Evolutionary conservation across 1,284 basidiomycete species (phyloP).

Genomic region (Tranzscheliella williamsii): DNA sequence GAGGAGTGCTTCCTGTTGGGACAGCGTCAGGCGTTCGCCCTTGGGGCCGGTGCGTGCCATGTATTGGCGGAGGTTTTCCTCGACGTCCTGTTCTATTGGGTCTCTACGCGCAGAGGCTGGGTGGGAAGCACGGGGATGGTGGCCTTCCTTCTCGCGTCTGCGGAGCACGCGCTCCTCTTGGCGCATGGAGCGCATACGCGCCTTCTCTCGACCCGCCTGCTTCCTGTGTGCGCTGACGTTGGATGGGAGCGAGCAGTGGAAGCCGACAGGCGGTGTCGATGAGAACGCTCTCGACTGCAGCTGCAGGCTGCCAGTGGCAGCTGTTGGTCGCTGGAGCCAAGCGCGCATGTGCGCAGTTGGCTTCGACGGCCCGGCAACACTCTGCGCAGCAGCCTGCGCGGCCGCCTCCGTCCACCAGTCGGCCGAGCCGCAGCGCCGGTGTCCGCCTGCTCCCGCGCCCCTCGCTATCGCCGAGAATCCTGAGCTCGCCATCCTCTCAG

Average conservation of each 20-base stretch:
- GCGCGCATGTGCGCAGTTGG: too few species aligned
- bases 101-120: not conserved
- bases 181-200: slow-evolving; percentile 8
- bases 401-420: too few species aligned
- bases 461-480: too few species aligned
- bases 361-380: too few species aligned
- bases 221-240: slow-evolving; percentile 28
- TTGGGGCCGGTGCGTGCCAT: slow-evolving; percentile 30
- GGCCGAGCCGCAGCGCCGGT: too few species aligned
- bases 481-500: too few species aligned
- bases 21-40: slow-evolving; percentile 25
- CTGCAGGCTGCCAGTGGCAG: too few species aligned
- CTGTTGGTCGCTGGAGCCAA: too few species aligned
- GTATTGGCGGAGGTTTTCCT: slow-evolving; percentile 21
- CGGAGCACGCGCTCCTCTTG: slow-evolving; percentile 11
- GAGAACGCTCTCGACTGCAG: too few species aligned
- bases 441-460: too few species aligned
- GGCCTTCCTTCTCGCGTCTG: slow-evolving; percentile 22
- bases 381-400: too few species aligned
- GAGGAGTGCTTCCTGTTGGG: slow-evolving; percentile 32
- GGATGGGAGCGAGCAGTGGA: not conserved
- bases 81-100: slow-evolving; percentile 15
- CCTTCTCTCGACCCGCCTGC: slow-evolving; percentile 33
- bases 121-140: not conserved
- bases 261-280: too few species aligned